Conservation (phyloP, 1,139 yeast genomes). For the Taphrina populina region DNA sequence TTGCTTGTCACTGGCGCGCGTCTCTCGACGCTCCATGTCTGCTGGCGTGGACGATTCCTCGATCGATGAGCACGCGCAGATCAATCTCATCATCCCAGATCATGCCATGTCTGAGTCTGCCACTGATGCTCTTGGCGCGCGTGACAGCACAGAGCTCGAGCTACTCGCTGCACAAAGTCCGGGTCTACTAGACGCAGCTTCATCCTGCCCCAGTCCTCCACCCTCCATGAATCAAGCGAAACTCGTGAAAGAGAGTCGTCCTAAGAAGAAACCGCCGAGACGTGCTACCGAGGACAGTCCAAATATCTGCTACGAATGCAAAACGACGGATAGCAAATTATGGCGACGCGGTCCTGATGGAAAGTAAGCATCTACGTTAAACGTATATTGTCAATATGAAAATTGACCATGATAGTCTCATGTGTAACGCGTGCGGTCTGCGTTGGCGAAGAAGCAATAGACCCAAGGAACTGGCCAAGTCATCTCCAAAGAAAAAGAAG, state of each 20-base stretch:
- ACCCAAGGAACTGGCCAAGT: conserved; percentile 8
- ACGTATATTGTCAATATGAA: background rate
- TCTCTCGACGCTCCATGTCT: no score
- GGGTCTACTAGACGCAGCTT: no score
- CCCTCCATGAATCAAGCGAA: no score
- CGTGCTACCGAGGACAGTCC: conserved; percentile 23
- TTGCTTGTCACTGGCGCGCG: no score
- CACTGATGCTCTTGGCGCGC: no score
- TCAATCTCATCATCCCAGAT: no score
- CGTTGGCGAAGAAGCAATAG: conserved; percentile 18
- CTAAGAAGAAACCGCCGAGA: conserved; percentile 26
- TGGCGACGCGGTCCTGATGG: conserved; percentile 27
- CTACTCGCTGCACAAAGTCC: no score
- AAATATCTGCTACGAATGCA: conserved; percentile 21
- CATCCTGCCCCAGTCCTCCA: no score
- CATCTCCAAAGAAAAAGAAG: conserved; percentile 12
- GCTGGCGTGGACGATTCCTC: no score
- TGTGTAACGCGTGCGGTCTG: conserved; percentile 25
- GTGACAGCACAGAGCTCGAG: no score
- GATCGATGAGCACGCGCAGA: no score
- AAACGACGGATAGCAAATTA: conserved; percentile 22
- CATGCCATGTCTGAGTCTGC: no score
- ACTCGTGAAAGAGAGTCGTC: background rate
- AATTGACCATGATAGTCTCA: conserved; percentile 8
- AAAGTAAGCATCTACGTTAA: conserved; percentile 3